Evolutionary conservation across 2,329 filamentous ascomycete species (phyloP).

Genomic region (Sporothrix protearum): DNA sequence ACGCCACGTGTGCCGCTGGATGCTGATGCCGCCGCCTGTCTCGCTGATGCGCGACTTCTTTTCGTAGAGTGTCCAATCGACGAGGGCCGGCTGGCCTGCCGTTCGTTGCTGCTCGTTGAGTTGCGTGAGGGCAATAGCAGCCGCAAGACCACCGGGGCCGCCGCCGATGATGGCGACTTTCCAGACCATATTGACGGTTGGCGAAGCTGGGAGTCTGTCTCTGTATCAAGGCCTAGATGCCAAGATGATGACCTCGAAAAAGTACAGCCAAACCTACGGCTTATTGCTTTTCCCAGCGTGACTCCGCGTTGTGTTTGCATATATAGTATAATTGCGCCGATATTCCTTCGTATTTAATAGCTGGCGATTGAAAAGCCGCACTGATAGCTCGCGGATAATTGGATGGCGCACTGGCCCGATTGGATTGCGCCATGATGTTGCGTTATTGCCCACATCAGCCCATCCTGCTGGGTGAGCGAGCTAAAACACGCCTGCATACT

Average conservation of each 20-base stretch:
- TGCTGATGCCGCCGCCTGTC: constrained; percentile 39
- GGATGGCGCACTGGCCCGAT: constrained; percentile 15
- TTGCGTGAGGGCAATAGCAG: constrained; percentile 20
- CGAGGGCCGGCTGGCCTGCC: constrained; percentile 29
- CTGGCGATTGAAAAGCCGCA: background rate
- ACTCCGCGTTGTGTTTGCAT: background rate
- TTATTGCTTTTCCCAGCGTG: background rate
- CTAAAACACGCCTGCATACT: background rate
- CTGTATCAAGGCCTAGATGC: no score
- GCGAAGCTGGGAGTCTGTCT: background rate
- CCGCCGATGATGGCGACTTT: constrained; percentile 24
- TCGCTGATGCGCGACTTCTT: constrained; percentile 39
- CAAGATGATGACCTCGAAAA: background rate
- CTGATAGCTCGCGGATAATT: background rate
- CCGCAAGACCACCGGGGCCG: constrained; percentile 22
- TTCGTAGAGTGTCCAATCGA: constrained; percentile 38
- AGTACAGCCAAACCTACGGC: background rate
- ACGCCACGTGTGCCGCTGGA: constrained; percentile 38
- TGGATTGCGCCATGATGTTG: constrained; percentile 21
- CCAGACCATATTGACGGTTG: constrained; percentile 12
- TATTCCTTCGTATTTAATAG: background rate
- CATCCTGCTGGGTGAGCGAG: background rate
- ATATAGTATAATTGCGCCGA: background rate
- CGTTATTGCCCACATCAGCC: constrained; percentile 12
- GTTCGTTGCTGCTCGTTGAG: constrained; percentile 14